Evolutionary conservation across 306 rosid genomes (phyloP).

Genomic region (Vachellia collinsii): DNA sequence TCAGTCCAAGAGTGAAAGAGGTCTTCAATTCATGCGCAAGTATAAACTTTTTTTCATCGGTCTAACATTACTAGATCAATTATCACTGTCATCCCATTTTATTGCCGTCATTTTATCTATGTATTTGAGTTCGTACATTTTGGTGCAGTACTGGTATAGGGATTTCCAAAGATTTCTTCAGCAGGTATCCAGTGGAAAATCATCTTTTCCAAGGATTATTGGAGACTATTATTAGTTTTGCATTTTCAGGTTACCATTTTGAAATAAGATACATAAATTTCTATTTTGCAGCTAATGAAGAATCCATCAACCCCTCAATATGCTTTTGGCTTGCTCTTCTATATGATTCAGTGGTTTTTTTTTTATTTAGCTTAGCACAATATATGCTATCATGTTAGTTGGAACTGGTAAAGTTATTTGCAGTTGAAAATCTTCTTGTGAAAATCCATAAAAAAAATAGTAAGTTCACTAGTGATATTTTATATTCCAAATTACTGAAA

Average conservation of each 20-base stretch:
- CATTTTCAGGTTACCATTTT: neutral
- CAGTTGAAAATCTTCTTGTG: neutral
- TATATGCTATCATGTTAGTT: neutral
- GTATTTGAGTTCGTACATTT: too few species aligned
- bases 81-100: neutral
- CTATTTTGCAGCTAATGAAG: conserved; percentile 74
- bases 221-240: neutral
- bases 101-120: too few species aligned
- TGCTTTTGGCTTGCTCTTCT: conserved; percentile 90
- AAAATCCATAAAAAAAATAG: too few species aligned
- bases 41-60: conserved; percentile 38
- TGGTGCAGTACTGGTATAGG: conserved; percentile 63
- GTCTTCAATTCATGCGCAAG: conserved; percentile 90
- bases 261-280: conserved; percentile 22
- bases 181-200: conserved; percentile 62
- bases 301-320: conserved; percentile 85
- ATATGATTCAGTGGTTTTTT: conserved; percentile 74
- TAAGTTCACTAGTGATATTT: too few species aligned
- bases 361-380: conserved; percentile 8
- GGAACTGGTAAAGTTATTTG: neutral
- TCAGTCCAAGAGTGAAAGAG: conserved; percentile 73
- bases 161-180: conserved; percentile 88
- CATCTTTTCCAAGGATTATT: conserved; percentile 12
- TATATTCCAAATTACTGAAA: too few species aligned
- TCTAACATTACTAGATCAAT: conserved; percentile 21